Percentiles rank a stretch among this genome's conserved stretches.
These are phyloP conservation scores for Artomyces pyxidatus DNA, from an alignment of 768 basidiomycete species.

Conservation along the genomic window DNA sequence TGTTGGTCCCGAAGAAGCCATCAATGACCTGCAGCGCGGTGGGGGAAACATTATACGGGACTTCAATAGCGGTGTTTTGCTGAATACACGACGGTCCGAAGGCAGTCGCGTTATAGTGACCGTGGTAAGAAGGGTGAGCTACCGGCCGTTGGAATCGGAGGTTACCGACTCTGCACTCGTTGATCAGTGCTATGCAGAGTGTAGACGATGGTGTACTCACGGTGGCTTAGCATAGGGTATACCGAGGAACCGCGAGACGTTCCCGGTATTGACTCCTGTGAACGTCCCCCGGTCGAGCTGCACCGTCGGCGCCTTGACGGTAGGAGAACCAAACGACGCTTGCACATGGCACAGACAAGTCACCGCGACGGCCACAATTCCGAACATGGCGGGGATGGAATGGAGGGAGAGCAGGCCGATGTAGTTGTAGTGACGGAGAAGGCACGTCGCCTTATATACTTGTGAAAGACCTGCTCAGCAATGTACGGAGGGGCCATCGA, in stretches of 20 bases:
- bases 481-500: no score
- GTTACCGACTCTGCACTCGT: constrained; percentile 9
- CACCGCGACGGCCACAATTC: no score
- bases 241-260: neutral
- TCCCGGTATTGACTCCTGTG: neutral
- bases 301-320: no score
- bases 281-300: neutral
- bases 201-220: neutral
- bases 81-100: constrained; percentile 17
- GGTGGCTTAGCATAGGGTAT: neutral
- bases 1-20: neutral
- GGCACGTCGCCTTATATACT: no score
- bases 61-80: constrained; percentile 1
- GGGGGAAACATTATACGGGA: neutral
- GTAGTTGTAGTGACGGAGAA: no score
- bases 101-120: constrained; percentile 11
- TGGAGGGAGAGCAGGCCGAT: no score
- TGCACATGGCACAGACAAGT: no score
- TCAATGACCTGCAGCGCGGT: neutral
- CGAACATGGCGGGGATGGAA: no score
- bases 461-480: no score
- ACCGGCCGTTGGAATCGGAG: constrained; percentile 17
- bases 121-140: constrained; percentile 1
- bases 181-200: neutral
- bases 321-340: no score